Evolutionary conservation across 129 eudicot genomes (phyloP).

Genomic region (Sambucus nigra): DNA sequence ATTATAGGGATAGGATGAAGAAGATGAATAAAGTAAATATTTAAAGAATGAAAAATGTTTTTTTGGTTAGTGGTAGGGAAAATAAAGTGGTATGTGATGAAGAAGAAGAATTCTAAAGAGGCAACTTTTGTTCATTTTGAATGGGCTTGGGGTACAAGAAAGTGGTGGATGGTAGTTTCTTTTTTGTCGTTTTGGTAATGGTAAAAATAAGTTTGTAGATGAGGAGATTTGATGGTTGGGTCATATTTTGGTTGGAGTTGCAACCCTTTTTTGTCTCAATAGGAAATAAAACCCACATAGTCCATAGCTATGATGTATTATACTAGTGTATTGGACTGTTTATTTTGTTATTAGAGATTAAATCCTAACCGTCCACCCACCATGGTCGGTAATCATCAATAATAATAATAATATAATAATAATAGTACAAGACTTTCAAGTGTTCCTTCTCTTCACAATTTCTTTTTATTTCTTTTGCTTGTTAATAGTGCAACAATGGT

Average conservation of each 20-base stretch:
- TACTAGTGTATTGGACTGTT: conserved; percentile 2
- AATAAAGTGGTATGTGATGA: background rate
- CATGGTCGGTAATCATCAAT: conserved; percentile 11
- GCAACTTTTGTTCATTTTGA: background rate
- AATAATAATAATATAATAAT: too few species aligned
- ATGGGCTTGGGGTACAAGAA: conserved; percentile 7
- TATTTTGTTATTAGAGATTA: background rate
- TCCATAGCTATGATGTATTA: conserved; percentile 1
- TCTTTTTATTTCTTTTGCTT: too few species aligned
- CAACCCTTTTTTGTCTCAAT: conserved; percentile 4
- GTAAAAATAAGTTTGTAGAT: background rate
- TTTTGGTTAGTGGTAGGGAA: conserved; percentile 8
- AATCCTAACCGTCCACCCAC: conserved; percentile 15
- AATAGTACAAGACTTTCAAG: background rate
- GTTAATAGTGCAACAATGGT: too few species aligned
- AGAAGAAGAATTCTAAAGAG: background rate
- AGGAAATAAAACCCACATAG: too few species aligned
- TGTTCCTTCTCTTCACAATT: too few species aligned
- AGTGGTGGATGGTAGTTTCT: conserved; percentile 13
- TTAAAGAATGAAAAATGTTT: conserved; percentile 3
- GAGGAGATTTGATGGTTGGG: conserved; percentile 7
- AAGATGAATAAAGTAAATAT: background rate
- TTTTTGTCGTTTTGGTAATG: conserved; percentile 4
- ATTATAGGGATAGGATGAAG: background rate
- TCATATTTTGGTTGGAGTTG: conserved; percentile 24